Percentiles rank a stretch among this genome's conserved stretches.
Evolutionary conservation across 352 stramenopile genomes (phyloP).

Genomic region (Globisporangium nagaii): DNA sequence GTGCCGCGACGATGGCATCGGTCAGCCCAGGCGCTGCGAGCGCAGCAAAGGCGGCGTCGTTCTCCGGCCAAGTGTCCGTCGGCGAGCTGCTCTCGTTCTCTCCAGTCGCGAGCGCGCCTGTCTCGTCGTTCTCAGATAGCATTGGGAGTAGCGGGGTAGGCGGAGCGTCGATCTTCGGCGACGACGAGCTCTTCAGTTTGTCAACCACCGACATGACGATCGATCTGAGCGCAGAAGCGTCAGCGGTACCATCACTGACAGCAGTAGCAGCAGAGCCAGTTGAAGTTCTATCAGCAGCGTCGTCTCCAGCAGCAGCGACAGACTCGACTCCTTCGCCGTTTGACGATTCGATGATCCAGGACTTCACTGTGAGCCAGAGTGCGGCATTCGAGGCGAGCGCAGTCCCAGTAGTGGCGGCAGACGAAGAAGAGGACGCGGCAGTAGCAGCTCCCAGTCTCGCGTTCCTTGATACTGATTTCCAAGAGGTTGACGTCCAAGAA

Average conservation of each 20-base stretch:
- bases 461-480: neutral
- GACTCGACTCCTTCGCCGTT: neutral
- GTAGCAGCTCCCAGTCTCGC: neutral
- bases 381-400: neutral
- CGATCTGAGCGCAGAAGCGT: neutral
- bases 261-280: neutral
- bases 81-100: constrained; percentile 60
- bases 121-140: constrained; percentile 15
- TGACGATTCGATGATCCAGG: constrained; percentile 1
- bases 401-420: too few relatives aligned
- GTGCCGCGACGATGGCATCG: constrained; percentile 13
- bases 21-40: neutral
- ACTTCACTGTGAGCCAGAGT: neutral
- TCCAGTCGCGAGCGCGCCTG: constrained; percentile 20
- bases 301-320: neutral
- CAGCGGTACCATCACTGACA: neutral
- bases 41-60: constrained; percentile 5
- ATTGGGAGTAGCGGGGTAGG: constrained; percentile 19
- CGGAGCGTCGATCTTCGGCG: constrained; percentile 12
- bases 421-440: neutral
- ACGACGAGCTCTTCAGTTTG: constrained; percentile 28
- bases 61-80: constrained; percentile 15
- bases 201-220: constrained; percentile 7
- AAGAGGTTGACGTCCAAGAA: neutral
- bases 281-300: neutral